These are phyloP conservation scores for Auricularia auricula-judae DNA, from an alignment of 768 basidiomycete genomes.

Conservation along the genomic window DNA sequence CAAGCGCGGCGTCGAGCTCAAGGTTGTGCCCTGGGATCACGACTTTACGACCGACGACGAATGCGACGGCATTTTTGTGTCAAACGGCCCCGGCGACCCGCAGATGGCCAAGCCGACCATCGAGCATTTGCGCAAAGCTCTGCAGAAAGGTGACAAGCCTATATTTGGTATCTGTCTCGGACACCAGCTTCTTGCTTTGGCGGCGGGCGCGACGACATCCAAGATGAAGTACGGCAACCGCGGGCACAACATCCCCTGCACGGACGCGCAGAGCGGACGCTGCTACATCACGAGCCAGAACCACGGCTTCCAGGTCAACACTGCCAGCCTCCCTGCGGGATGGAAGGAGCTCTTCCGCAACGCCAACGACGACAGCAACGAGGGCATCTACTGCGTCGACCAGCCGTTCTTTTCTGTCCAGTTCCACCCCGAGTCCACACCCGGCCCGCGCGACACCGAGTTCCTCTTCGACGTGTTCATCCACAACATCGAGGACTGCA, in stretches of 20 bases:
- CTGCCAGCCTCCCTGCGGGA: slow-evolving; percentile 57
- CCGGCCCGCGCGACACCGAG: slow-evolving; percentile 95
- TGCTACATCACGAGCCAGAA: slow-evolving; percentile 99
- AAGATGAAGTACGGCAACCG: slow-evolving; percentile 99
- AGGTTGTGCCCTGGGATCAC: slow-evolving; percentile 96
- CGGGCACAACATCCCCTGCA: slow-evolving; percentile 98
- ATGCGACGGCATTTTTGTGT: slow-evolving; percentile 92
- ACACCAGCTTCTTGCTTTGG: slow-evolving; percentile 91
- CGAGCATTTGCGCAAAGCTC: slow-evolving; percentile 47
- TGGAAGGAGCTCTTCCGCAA: slow-evolving; percentile 96
- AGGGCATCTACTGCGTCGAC: slow-evolving; percentile 88
- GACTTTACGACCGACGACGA: slow-evolving; percentile 67
- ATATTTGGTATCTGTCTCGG: slow-evolving; percentile 99
- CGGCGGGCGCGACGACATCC: slow-evolving; percentile 85
- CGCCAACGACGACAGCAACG: slow-evolving; percentile 95
- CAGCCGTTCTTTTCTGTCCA: slow-evolving; percentile 98
- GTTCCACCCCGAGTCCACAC: slow-evolving; percentile 96
- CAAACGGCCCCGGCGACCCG: slow-evolving; percentile 97
- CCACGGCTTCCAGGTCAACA: slow-evolving; percentile 94
- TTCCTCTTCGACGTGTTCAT: slow-evolving; percentile 98
- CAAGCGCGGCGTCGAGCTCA: slow-evolving; percentile 84
- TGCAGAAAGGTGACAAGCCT: slow-evolving; percentile 67
- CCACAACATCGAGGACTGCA: slow-evolving; percentile 70
- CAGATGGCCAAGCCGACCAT: slow-evolving; percentile 71
- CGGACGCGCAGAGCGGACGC: slow-evolving; percentile 81